Evolutionary conservation across 2,329 filamentous ascomycete species (phyloP).

Genomic region (Arthrobotrys musiformis): DNA sequence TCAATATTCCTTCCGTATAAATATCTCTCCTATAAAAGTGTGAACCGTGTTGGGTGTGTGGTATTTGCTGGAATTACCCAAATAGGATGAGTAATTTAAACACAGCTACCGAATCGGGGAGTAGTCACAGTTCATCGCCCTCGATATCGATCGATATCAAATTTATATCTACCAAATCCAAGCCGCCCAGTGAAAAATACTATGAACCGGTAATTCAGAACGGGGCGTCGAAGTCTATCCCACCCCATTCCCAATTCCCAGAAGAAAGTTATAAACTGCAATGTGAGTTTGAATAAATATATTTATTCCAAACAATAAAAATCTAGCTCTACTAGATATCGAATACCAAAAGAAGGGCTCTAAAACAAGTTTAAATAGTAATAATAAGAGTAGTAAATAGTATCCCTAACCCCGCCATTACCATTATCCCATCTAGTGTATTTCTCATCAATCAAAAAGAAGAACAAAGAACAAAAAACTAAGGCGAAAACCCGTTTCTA

Average conservation of each 20-base stretch:
- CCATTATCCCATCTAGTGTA: constrained; percentile 2
- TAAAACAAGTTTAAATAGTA: neutral
- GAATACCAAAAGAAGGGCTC: neutral
- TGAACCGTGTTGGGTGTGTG: neutral
- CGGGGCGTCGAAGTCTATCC: no score
- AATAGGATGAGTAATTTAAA: neutral
- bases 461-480: neutral
- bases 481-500: neutral
- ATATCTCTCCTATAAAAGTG: neutral
- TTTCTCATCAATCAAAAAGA: neutral
- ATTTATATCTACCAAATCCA: no score
- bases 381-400: neutral
- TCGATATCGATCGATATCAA: no score
- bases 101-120: neutral
- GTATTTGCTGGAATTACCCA: neutral
- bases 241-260: no score
- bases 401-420: constrained; percentile 4
- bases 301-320: neutral
- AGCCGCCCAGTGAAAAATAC: no score
- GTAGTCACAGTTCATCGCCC: no score
- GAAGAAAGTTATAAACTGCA: no score
- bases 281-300: no score
- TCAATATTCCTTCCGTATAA: neutral
- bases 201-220: no score
- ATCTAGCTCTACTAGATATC: neutral